Evolutionary conservation across 306 rosid genomes (phyloP).

Genomic region (Lathyrus oleraceus): DNA sequence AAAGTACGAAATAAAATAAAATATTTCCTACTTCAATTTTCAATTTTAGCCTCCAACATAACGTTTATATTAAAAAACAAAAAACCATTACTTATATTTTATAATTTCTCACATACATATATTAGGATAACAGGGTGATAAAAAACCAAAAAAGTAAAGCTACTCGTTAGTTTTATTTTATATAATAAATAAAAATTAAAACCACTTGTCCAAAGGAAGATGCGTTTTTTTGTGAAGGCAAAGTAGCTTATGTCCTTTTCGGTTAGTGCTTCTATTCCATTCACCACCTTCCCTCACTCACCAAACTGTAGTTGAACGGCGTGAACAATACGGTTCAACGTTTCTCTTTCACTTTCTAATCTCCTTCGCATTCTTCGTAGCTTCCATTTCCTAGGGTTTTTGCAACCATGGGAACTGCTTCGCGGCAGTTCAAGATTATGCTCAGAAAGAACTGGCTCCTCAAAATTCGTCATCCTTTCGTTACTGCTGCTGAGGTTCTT

Average conservation of each 20-base stretch:
- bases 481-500: slow-evolving; percentile 79
- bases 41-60: too few relatives aligned
- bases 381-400: slow-evolving; percentile 36
- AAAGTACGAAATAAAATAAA: too few relatives aligned
- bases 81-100: too few relatives aligned
- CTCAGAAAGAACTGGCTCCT: slow-evolving; percentile 94
- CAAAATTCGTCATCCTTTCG: slow-evolving; percentile 89
- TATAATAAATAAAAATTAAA: background rate
- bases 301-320: slow-evolving; percentile 20
- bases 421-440: slow-evolving; percentile 84
- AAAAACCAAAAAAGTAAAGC: too few relatives aligned
- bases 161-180: background rate
- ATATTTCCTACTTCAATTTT: too few relatives aligned
- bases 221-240: background rate
- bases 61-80: too few relatives aligned
- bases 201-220: background rate
- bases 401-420: slow-evolving; percentile 63
- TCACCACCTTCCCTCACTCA: slow-evolving; percentile 10
- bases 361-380: slow-evolving; percentile 2
- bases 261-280: background rate
- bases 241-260: slow-evolving; percentile 16
- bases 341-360: background rate
- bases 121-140: too few relatives aligned
- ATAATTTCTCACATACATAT: too few relatives aligned
- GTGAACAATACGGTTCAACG: slow-evolving; percentile 7